Evolutionary conservation across 495 filamentous ascomycete genomes (phyloP).

Genomic region (Aspergillus indologenus): DNA sequence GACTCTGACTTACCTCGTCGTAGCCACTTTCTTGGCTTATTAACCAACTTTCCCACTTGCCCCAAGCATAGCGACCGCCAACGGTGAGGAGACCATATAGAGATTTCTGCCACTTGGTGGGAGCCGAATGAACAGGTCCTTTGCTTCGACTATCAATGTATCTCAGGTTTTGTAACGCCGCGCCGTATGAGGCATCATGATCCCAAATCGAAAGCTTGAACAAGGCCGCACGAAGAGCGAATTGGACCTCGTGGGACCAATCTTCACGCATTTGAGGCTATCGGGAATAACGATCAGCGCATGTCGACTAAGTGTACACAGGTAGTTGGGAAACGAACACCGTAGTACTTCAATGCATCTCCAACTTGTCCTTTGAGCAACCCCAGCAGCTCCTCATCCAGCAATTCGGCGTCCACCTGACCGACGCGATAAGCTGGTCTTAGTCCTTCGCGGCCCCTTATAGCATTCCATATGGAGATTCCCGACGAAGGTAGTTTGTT

Average conservation of each 20-base stretch:
- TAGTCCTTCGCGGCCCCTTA: constrained; percentile 75
- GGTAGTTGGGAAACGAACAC: constrained; percentile 41
- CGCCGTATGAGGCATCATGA: constrained; percentile 91
- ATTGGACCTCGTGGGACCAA: constrained; percentile 80
- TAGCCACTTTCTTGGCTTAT: constrained; percentile 69
- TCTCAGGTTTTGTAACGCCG: constrained; percentile 82
- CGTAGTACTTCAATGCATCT: constrained; percentile 84
- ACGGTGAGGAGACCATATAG: constrained; percentile 83
- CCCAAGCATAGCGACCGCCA: constrained; percentile 83
- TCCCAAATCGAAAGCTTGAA: constrained; percentile 98
- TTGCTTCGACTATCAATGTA: constrained; percentile 79
- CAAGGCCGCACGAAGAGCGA: constrained; percentile 71
- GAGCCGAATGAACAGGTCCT: constrained; percentile 56
- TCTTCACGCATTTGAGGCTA: constrained; percentile 68
- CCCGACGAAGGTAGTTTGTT: constrained; percentile 55
- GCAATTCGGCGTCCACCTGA: constrained; percentile 91
- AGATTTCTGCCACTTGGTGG: constrained; percentile 74
- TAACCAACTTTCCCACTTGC: constrained; percentile 85
- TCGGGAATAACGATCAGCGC: not conserved
- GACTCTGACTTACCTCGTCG: constrained; percentile 47
- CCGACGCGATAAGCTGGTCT: constrained; percentile 87
- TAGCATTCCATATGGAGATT: constrained; percentile 61
- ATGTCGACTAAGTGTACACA: not conserved
- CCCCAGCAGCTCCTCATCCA: constrained; percentile 90
- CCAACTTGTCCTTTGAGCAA: constrained; percentile 84